These are phyloP conservation scores for Ogataea glucozyma DNA, from an alignment of 805 yeast genomes.

Conservation along the genomic window DNA sequence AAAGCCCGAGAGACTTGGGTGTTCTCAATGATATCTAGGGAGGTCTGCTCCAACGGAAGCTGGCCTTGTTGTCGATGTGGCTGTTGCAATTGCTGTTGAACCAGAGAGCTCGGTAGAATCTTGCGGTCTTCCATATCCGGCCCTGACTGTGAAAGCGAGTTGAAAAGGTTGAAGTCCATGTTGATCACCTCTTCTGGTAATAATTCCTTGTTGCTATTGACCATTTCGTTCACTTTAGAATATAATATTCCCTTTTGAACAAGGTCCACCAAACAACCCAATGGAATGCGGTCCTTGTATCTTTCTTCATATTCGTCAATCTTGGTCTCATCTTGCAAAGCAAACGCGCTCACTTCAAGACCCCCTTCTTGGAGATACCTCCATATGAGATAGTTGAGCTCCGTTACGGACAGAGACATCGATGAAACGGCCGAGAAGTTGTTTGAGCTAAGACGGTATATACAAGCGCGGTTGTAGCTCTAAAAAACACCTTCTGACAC, in stretches of 20 bases:
- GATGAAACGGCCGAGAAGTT: background rate
- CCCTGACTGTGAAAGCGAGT: constrained; percentile 41
- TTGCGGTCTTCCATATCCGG: constrained; percentile 11
- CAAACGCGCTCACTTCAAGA: constrained; percentile 72
- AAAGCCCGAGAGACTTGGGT: background rate
- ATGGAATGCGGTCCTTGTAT: constrained; percentile 55
- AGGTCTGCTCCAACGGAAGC: background rate
- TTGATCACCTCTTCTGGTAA: constrained; percentile 29
- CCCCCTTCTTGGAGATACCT: constrained; percentile 88
- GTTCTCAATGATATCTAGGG: no score
- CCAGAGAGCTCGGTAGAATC: constrained; percentile 8
- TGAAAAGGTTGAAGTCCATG: constrained; percentile 50
- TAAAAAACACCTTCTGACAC: background rate
- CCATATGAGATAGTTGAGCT: constrained; percentile 90
- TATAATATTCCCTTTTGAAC: constrained; percentile 86
- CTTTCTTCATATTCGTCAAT: constrained; percentile 57
- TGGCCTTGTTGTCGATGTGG: background rate
- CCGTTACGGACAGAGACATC: constrained; percentile 82
- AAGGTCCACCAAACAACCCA: constrained; percentile 78
- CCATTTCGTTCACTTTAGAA: constrained; percentile 64
- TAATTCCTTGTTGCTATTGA: constrained; percentile 23
- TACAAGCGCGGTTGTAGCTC: constrained; percentile 4
- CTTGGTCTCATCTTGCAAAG: constrained; percentile 72
- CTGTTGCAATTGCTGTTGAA: background rate
- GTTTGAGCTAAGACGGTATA: constrained; percentile 1